A percentile compares a stretch with the other conserved stretches of the same genome.
These are phyloP conservation scores for Chenopodium album DNA, from an alignment of 148 eudicot species.

Conservation along the genomic window DNA sequence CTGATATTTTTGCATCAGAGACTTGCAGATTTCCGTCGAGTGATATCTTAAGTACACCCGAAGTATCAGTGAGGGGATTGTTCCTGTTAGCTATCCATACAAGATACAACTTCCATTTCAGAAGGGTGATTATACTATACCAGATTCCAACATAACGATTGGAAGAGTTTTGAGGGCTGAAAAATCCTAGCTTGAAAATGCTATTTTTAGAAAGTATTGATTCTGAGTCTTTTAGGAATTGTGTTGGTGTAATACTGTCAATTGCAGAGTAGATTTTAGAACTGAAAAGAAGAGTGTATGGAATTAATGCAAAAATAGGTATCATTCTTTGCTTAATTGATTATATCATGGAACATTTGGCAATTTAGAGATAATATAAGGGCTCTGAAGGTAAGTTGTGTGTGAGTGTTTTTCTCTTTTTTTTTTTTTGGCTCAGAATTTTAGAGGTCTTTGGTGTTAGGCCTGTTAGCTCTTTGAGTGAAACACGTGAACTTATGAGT, in stretches of 20 bases:
- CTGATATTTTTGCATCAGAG: slow-evolving; percentile 26
- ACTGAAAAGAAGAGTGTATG: not conserved
- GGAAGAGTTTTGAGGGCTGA: too few species aligned
- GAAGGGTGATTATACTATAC: too few species aligned
- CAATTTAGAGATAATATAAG: too few species aligned
- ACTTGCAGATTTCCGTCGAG: slow-evolving; percentile 33
- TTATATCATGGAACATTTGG: not conserved
- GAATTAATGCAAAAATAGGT: not conserved
- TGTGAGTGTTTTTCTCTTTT: too few species aligned
- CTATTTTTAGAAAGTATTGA: too few species aligned
- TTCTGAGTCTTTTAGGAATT: slow-evolving; percentile 23
- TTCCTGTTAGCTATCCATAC: too few species aligned
- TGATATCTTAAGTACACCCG: slow-evolving; percentile 18
- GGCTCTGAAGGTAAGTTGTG: not conserved
- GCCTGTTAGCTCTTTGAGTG: too few species aligned
- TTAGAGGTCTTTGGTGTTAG: not conserved
- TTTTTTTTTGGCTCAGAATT: too few species aligned
- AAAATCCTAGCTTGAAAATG: too few species aligned
- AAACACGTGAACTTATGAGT: not conserved
- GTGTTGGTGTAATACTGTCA: slow-evolving; percentile 21
- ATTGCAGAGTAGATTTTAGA: slow-evolving; percentile 15
- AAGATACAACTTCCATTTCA: too few species aligned
- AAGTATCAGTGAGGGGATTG: not conserved
- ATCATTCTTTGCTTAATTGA: slow-evolving; percentile 10
- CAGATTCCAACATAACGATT: too few species aligned